phyloP scores from a whole-genome alignment of 208 protist species.

The Crithidia expoeki region DNA sequence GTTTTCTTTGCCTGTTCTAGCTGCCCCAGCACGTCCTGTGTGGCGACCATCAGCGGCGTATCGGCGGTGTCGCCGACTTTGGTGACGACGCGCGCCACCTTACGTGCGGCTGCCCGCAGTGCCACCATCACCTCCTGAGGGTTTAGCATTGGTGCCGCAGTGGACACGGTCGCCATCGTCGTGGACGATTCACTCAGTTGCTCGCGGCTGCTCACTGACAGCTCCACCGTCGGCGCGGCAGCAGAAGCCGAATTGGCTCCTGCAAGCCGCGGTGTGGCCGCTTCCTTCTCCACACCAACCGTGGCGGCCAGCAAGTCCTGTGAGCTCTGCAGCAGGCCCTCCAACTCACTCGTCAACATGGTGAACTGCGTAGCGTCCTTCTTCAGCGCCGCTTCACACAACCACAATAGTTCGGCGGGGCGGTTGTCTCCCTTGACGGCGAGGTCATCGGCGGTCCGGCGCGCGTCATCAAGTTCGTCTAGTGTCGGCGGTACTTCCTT shows the following conservation, averaged over 20 bases:
- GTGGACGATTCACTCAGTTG: not conserved
- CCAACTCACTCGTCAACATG: constrained; percentile 33
- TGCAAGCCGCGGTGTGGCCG: not conserved
- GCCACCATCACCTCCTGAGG: constrained; percentile 5
- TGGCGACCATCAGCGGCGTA: constrained; percentile 3
- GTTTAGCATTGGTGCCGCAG: not conserved
- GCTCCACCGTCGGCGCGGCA: not conserved
- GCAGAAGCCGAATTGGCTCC: too few species aligned
- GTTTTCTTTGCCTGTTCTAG: constrained; percentile 19
- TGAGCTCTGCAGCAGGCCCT: constrained; percentile 24
- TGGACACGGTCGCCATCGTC: too few species aligned
- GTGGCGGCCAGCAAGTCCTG: constrained; percentile 12
- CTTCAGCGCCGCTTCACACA: constrained; percentile 10
- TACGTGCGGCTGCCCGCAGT: not conserved
- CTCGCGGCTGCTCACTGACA: not conserved
- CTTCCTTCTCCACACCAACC: constrained; percentile 17
- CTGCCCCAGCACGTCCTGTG: constrained; percentile 9
- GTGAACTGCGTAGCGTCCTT: constrained; percentile 15
- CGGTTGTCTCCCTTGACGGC: constrained; percentile 17
- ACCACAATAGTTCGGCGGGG: constrained; percentile 17
- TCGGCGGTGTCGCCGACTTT: constrained; percentile 13
- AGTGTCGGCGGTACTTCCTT: constrained; percentile 7
- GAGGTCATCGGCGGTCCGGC: constrained; percentile 21
- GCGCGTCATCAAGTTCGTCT: constrained; percentile 15
- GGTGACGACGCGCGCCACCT: not conserved